Evolutionary conservation across 805 yeast genomes (phyloP).

Genomic region (Zygosaccharomyces kombuchaensis): DNA sequence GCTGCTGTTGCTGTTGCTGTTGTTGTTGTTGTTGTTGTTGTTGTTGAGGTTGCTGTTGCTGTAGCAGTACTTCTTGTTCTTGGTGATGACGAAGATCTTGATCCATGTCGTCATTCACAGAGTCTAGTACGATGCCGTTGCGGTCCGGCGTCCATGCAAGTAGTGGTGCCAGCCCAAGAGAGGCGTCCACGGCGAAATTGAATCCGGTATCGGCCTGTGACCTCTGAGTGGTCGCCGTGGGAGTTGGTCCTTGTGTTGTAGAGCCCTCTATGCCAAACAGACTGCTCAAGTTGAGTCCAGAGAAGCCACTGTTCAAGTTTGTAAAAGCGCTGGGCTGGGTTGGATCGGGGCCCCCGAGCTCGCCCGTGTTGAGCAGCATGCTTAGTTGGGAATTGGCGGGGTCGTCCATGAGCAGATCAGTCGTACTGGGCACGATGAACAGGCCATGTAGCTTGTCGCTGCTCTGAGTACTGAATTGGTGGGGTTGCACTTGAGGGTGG

Average conservation of each 20-base stretch:
- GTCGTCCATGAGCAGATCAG: slow-evolving; percentile 24
- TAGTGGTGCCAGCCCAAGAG: slow-evolving; percentile 68
- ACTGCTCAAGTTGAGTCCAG: slow-evolving; percentile 5
- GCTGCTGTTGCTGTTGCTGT: neutral
- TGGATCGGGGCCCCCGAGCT: slow-evolving; percentile 2
- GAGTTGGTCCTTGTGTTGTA: neutral
- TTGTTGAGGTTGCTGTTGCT: neutral
- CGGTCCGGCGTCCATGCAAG: slow-evolving; percentile 39
- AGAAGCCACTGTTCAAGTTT: slow-evolving; percentile 1
- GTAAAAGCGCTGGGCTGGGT: neutral
- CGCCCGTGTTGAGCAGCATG: slow-evolving; percentile 6
- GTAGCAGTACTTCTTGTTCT: neutral
- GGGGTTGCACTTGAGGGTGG: neutral
- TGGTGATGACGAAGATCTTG: neutral
- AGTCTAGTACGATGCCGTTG: slow-evolving; percentile 13
- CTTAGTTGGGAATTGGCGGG: slow-evolving; percentile 20
- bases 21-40: neutral
- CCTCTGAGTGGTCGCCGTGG: neutral
- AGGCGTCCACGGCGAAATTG: slow-evolving; percentile 80
- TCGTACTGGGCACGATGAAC: slow-evolving; percentile 27
- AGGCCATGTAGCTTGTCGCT: slow-evolving; percentile 18
- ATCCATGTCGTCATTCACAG: slow-evolving; percentile 5
- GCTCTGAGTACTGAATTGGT: neutral
- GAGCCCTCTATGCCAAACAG: slow-evolving; percentile 1
- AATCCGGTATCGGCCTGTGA: slow-evolving; percentile 24